Conservation (phyloP, 2,329 filamentous ascomycete species). For the Exserohilum turcica region DNA sequence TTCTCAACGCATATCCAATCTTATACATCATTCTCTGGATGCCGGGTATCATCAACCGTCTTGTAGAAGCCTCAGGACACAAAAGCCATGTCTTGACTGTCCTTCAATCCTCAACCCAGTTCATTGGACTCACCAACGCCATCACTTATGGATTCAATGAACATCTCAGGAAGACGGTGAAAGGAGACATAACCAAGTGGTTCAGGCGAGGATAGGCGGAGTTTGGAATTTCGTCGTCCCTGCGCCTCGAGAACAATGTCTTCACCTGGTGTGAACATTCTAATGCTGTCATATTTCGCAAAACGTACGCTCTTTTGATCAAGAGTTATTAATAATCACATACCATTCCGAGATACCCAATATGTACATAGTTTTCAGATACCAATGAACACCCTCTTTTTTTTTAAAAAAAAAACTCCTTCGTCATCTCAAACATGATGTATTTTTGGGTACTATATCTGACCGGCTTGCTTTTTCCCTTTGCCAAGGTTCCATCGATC, state of each 20-base stretch:
- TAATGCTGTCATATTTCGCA: not conserved
- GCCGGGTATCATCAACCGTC: conserved; percentile 36
- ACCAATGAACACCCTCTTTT: too few relatives aligned
- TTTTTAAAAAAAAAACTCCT: too few relatives aligned
- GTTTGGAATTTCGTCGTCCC: not conserved
- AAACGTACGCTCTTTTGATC: not conserved
- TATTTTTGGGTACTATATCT: too few relatives aligned
- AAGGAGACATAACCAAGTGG: not conserved
- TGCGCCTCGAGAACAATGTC: not conserved
- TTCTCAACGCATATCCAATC: conserved; percentile 44
- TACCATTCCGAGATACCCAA: too few relatives aligned
- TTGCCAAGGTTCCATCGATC: too few relatives aligned
- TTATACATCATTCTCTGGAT: conserved; percentile 43
- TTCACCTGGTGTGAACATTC: not conserved
- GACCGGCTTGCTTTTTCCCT: too few relatives aligned
- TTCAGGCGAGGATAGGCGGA: not conserved
- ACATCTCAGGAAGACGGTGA: conserved; percentile 7
- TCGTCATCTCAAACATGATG: too few relatives aligned
- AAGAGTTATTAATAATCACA: too few relatives aligned
- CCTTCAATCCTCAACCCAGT: conserved; percentile 27
- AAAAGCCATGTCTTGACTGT: conserved; percentile 11
- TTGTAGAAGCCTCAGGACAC: conserved; percentile 25
- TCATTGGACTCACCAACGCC: conserved; percentile 28
- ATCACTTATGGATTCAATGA: conserved; percentile 28
- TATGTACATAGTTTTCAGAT: too few relatives aligned